Conservation (phyloP, 306 rosid species). For the Acacia acuminata region DNA sequence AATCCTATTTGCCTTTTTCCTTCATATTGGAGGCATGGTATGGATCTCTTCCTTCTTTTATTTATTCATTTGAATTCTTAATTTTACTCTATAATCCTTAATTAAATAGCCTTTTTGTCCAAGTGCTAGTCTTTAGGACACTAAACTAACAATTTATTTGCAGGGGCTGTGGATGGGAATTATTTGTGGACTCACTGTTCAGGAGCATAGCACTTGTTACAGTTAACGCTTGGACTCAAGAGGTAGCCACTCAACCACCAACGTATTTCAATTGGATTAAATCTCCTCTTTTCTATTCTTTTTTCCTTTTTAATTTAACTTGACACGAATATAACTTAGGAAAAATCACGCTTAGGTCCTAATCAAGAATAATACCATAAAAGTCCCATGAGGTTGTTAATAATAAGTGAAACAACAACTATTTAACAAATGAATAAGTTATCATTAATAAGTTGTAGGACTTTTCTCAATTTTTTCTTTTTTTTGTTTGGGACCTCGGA, state of each 20-base stretch:
- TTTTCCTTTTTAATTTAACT: background rate
- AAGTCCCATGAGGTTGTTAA: too few species aligned
- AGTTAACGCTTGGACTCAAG: slow-evolving; percentile 37
- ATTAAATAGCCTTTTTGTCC: background rate
- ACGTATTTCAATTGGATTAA: background rate
- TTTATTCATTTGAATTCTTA: background rate
- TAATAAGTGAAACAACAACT: too few species aligned
- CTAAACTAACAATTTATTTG: background rate
- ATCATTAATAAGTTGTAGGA: too few species aligned
- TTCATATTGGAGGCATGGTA: slow-evolving; percentile 65
- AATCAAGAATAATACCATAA: too few species aligned
- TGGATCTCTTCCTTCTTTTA: background rate
- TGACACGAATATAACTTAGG: background rate
- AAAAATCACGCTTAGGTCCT: too few species aligned
- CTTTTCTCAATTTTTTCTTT: too few species aligned
- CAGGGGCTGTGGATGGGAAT: slow-evolving; percentile 74
- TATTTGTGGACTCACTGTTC: slow-evolving; percentile 61
- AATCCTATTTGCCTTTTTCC: slow-evolving; percentile 48
- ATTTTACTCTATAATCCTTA: background rate
- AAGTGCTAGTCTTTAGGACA: background rate
- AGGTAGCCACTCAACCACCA: slow-evolving; percentile 23
- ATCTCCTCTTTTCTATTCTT: background rate
- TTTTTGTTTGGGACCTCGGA: too few species aligned
- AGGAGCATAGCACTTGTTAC: slow-evolving; percentile 43
- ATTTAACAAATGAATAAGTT: too few species aligned